phyloP scores from a whole-genome alignment of 192 early-diverging fungal genomes.

The Chytriomyces sp. region DNA sequence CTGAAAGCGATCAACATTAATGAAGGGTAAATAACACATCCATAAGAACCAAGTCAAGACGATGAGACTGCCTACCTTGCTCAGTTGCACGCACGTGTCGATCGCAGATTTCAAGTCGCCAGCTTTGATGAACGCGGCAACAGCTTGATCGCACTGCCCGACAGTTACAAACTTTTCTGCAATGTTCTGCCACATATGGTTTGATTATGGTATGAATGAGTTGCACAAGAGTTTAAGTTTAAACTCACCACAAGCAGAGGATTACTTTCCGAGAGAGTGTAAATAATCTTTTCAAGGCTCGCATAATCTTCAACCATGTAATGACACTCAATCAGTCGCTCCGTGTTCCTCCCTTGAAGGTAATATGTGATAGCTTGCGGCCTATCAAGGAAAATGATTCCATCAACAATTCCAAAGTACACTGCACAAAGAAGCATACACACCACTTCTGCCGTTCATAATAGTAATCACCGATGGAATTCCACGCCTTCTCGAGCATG shows the following conservation, averaged over 20 bases:
- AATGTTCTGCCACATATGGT: slow-evolving; percentile 42
- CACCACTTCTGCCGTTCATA: slow-evolving; percentile 58
- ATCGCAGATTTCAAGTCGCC: slow-evolving; percentile 58
- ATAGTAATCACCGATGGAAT: slow-evolving; percentile 61
- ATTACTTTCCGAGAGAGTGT: slow-evolving; percentile 46
- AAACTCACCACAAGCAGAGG: slow-evolving; percentile 38
- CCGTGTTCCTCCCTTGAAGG: slow-evolving; percentile 55
- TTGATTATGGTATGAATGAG: background rate
- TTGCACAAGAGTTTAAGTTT: background rate
- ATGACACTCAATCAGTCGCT: slow-evolving; percentile 53
- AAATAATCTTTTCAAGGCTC: slow-evolving; percentile 52
- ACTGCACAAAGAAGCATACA: background rate
- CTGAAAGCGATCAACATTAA: slow-evolving; percentile 37
- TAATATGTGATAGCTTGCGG: slow-evolving; percentile 63
- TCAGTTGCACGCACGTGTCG: slow-evolving; percentile 59
- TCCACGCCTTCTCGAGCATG: slow-evolving; percentile 61
- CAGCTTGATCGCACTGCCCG: slow-evolving; percentile 57
- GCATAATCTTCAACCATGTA: slow-evolving; percentile 62
- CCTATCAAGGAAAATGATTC: slow-evolving; percentile 35
- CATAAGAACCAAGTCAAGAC: background rate
- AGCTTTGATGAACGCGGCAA: slow-evolving; percentile 49
- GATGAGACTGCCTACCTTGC: slow-evolving; percentile 46
- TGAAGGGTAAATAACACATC: slow-evolving; percentile 11
- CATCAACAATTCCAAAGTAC: slow-evolving; percentile 1
- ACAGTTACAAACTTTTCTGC: slow-evolving; percentile 57